Conservation (phyloP, 2,329 filamentous ascomycete species). For the Podosphaera fusca region DNA sequence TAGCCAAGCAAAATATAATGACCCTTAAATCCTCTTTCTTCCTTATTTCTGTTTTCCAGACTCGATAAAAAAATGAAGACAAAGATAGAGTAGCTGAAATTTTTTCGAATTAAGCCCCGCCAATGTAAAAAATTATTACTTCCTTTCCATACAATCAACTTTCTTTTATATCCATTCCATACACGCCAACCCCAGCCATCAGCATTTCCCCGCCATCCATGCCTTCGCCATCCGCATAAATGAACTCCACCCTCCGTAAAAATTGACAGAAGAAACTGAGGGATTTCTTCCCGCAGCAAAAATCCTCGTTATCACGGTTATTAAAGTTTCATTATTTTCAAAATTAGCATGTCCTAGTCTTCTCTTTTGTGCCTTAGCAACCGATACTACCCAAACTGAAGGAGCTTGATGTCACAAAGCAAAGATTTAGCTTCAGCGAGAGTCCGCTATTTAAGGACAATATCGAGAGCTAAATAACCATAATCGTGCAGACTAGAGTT, state of each 20-base stretch:
- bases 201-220: conserved; percentile 7
- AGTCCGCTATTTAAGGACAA: conserved; percentile 13
- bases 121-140: background rate
- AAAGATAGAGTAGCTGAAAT: background rate
- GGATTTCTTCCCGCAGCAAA: background rate
- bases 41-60: background rate
- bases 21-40: background rate
- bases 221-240: conserved; percentile 15
- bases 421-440: conserved; percentile 12
- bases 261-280: conserved; percentile 3
- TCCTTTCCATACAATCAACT: background rate
- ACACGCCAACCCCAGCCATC: background rate
- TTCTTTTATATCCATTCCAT: background rate
- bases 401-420: conserved; percentile 10
- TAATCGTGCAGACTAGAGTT: conserved; percentile 10
- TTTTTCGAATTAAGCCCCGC: background rate
- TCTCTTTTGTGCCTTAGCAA: conserved; percentile 16
- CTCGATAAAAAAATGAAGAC: background rate
- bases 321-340: conserved; percentile 1
- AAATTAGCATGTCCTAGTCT: conserved; percentile 7
- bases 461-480: conserved; percentile 15
- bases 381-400: conserved; percentile 5
- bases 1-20: background rate
- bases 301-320: background rate
- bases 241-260: conserved; percentile 16